A percentile compares a stretch with the other conserved stretches of the same genome.
Evolutionary conservation across 2,329 filamentous ascomycete genomes (phyloP).

Genomic region (Aspergillus eucalypticola): DNA sequence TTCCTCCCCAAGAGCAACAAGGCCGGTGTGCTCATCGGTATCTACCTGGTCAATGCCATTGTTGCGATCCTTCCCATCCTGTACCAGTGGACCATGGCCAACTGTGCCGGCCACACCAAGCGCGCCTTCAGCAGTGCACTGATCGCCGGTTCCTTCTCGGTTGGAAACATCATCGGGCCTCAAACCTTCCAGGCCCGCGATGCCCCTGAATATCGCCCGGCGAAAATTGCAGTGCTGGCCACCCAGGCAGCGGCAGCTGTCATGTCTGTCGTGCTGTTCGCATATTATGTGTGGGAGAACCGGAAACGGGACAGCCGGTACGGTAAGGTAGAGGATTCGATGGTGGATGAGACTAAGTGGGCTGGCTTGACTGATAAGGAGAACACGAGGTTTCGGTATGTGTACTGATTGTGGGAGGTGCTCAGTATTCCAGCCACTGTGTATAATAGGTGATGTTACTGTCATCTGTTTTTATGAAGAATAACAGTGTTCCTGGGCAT

Average conservation of each 20-base stretch:
- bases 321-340: constrained; percentile 14
- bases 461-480: too few relatives aligned
- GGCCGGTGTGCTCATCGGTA: constrained; percentile 45
- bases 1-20: constrained; percentile 43
- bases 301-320: constrained; percentile 24
- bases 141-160: constrained; percentile 46
- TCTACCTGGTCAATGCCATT: constrained; percentile 49
- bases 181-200: constrained; percentile 48
- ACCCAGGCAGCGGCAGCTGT: constrained; percentile 36
- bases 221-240: constrained; percentile 45
- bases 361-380: constrained; percentile 38
- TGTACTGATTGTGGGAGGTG: too few relatives aligned
- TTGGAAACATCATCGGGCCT: constrained; percentile 50
- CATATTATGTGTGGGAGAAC: constrained; percentile 36
- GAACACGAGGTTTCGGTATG: constrained; percentile 37
- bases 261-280: constrained; percentile 30
- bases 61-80: constrained; percentile 48
- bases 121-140: constrained; percentile 51
- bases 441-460: too few relatives aligned
- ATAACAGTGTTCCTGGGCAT: too few relatives aligned
- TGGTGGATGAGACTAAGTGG: constrained; percentile 30
- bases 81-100: constrained; percentile 51
- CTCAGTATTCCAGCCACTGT: too few relatives aligned
- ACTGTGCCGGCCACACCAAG: constrained; percentile 53
- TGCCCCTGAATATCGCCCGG: constrained; percentile 46